phyloP scores from a whole-genome alignment of 2,329 filamentous ascomycete genomes.

The Alternaria arbusti region DNA sequence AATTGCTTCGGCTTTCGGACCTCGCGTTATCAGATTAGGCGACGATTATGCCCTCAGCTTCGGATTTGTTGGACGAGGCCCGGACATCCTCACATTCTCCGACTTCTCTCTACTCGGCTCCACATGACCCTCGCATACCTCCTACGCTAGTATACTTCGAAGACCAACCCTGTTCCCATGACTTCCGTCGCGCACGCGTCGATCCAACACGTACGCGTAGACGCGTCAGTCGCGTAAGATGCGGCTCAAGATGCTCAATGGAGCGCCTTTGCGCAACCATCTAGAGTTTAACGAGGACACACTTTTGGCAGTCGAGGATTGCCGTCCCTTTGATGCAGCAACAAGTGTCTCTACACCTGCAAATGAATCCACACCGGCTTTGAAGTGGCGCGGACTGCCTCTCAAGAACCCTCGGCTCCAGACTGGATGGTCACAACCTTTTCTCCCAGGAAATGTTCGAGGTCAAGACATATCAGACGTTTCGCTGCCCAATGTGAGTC shows the following conservation, averaged over 20 bases:
- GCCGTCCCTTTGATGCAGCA: constrained; percentile 45
- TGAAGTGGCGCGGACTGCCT: constrained; percentile 42
- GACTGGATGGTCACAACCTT: constrained; percentile 43
- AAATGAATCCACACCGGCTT: constrained; percentile 6
- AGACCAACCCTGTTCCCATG: background rate
- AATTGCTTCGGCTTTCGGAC: constrained; percentile 1
- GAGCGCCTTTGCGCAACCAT: constrained; percentile 63
- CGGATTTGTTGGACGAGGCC: background rate
- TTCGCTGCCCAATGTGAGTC: constrained; percentile 25
- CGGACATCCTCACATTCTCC: constrained; percentile 7
- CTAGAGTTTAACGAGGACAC: constrained; percentile 62
- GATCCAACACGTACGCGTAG: background rate
- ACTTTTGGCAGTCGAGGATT: constrained; percentile 60
- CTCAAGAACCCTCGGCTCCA: constrained; percentile 22
- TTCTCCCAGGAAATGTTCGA: constrained; percentile 22
- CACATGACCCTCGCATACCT: background rate
- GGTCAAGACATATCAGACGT: constrained; percentile 6
- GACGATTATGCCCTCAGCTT: background rate
- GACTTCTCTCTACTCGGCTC: background rate
- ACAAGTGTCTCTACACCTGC: background rate
- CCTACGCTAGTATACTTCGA: background rate
- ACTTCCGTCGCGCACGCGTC: background rate
- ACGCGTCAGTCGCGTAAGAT: constrained; percentile 20
- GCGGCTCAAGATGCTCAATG: constrained; percentile 60
- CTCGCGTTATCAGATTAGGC: background rate